Evolutionary conservation across 1,139 yeast species (phyloP), one percentile per base, ranked within the genome.

Genomic region (Pichia sp.): DNA sequence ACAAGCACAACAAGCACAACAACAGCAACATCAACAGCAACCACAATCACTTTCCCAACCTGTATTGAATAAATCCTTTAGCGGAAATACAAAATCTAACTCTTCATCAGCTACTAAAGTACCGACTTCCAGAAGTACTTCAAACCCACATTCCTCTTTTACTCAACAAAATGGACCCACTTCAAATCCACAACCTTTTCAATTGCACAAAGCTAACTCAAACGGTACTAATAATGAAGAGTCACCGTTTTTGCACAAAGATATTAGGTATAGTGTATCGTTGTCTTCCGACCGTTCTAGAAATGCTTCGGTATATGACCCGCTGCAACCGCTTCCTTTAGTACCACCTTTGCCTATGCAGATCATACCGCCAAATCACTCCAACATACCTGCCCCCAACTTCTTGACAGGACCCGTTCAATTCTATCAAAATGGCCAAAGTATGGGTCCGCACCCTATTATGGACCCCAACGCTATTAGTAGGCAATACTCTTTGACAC

Each of bases 301-400:
- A 54, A 67, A 68, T 50, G 59, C 61, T 29, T 67, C 71, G 4
- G 62, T 67, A 30, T 67, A 67, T 56, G 71, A 68, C 52, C 71
- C 71, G 2, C 53, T 68, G 43, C 69, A 65, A 48, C 65, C 62
- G 5, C 16, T 59, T 16, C 61, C 70, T 32, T 55, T 57, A 10
- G 59, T 53, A n/a, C 26, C 50, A 7, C 31, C 30, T 32, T 32
- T 30, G 16, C 41, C 49, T 11, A 38, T 8, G 30, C 54, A 48
- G 32, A 16, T 36, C 29, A 19, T 29, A 16, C 34, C 52, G 10
- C 13, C 31, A 15, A 34, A 34, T 29, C 52, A 49, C n/a, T 26
- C 42, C 16, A 32, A 36, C 40, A 15, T 42, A 5, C 10, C 16
- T 36, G 41, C 16, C 10, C 11, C 42, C 34, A 36, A 32, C 26